Base-by-base conservation (phyloP, 257 asterid species). In the Ocimum tenuiflorum region DNA sequence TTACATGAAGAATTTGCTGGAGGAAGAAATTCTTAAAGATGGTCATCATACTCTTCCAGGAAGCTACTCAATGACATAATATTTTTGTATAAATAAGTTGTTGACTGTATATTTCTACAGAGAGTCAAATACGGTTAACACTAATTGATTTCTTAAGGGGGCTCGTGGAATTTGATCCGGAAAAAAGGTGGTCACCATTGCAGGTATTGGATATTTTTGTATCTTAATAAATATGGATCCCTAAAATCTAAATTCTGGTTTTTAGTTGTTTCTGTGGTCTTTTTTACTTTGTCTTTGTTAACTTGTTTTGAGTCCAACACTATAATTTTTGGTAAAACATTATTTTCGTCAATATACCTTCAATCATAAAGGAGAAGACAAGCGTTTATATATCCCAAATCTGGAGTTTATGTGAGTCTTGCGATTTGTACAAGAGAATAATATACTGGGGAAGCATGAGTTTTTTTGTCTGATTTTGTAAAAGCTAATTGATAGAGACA, bases 81-180 rank as follows among this genome's bases (percentile, higher is more conserved):
- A 56, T 57, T 47, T 38, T 47, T 12, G 45, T n/a, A 42, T 31
- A 31, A 27, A 59, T 60, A 13, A 2, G 45, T 51, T 54, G 55
- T 55, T 61, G 62, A 70, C 64, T 51, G 22, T 73, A 33, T 27
- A 56, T 65, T 73, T 59, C 72, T 65, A 47, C 97, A 94, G 99
- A 94, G 79, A 85, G 81, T 75, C 89, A 83, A 74, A 77, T 80
- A 53, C 87, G 97, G 46, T 72, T 80, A 60, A 95, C 97, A 51
- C 80, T 94, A 59, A 78, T 88, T 84, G 99, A 94, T 83, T 94
- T 94, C 82, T 80, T 94, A 80, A 88, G 85, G 85, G 99, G 99
- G 50, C 96, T 94, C 42, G 82, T 94, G 61, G 96, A 94, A 74
- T 90, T 94, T 77, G 99, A 94, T 85, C 99, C 99, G 13, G 94